Base-by-base conservation (phyloP, 331 rosid genomes). In the Arachis monticola region DNA sequence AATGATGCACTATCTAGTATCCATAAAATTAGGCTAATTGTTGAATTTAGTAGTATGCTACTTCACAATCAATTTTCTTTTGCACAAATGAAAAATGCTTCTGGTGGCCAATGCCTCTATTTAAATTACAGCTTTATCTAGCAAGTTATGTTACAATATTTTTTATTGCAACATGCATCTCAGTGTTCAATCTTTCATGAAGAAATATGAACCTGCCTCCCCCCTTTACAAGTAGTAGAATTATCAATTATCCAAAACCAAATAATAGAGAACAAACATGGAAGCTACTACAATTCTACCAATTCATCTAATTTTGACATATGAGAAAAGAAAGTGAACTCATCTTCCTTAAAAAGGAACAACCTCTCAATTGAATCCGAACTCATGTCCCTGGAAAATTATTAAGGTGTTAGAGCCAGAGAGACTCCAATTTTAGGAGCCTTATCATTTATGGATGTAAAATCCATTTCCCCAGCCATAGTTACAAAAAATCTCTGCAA, bases 401-500 rank as follows among this genome's bases (percentile, higher is more conserved):
- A 47, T 77, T 80, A 84, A 58, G 88, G 83, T 74, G 17, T 75
- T 13, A 88, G 78, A 72, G 89, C 92, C 73, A 91, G 14, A 46
- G 96, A 88, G 40, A 85, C 73, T 60, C 88, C 96, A 77, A 91
- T 4, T 72, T 77, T 82, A 2, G 92, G 89, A 79, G 70, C 12
- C 44, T 13, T 60, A 27, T 32, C 47, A 44, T 7, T 60, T 47
- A 63, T 0, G 64, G 58, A 81, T 64, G 71, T 60, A 32, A 91
- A 83, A 41, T 87, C 89, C 53, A 89, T 60, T 67, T 91, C 93
- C 62, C 94, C 91, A 63, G 86, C 87, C 58, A 91, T 7, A 51
- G 88, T 74, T 50, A 91, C 30, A 67, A 74, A 86, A 12, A 81
- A 60, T 64, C 71, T 82, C 60, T 85, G 64, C 87, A 87, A 84